Evolutionary conservation across 1,139 yeast genomes (phyloP).

Genomic region (Sugiyamaella sp.): DNA sequence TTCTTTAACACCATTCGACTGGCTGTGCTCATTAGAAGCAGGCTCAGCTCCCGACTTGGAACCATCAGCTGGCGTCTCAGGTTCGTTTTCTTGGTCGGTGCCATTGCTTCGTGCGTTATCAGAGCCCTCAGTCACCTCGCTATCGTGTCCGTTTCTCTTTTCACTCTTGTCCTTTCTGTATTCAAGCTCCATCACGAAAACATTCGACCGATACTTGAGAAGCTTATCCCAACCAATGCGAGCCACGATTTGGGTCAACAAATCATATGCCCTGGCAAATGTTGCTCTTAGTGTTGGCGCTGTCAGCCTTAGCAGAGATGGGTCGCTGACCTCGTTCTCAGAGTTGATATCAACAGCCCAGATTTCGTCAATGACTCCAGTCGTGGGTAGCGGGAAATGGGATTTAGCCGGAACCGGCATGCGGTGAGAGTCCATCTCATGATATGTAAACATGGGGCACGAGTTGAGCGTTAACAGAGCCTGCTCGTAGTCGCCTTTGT

Average conservation of each 20-base stretch:
- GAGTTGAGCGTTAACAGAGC: conserved; percentile 86
- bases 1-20: background rate
- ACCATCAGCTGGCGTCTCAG: background rate
- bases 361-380: conserved; percentile 59
- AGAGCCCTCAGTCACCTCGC: conserved; percentile 14
- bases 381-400: conserved; percentile 77
- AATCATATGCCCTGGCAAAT: conserved; percentile 75
- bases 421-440: conserved; percentile 53
- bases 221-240: conserved; percentile 90
- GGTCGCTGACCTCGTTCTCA: conserved; percentile 60
- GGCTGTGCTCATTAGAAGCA: too few species aligned
- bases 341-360: conserved; percentile 46
- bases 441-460: conserved; percentile 84
- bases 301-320: conserved; percentile 69
- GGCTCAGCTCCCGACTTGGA: background rate
- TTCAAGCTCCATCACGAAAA: conserved; percentile 96
- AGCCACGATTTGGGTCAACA: conserved; percentile 68
- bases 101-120: background rate
- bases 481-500: conserved; percentile 67
- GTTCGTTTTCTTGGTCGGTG: background rate
- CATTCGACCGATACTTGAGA: conserved; percentile 74
- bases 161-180: conserved; percentile 46
- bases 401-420: conserved; percentile 72
- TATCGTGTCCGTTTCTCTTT: conserved; percentile 9
- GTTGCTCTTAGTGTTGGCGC: conserved; percentile 79